Evolutionary conservation across 2,329 filamentous ascomycete species (phyloP).

Genomic region (Alternaria hordeiaustralica): DNA sequence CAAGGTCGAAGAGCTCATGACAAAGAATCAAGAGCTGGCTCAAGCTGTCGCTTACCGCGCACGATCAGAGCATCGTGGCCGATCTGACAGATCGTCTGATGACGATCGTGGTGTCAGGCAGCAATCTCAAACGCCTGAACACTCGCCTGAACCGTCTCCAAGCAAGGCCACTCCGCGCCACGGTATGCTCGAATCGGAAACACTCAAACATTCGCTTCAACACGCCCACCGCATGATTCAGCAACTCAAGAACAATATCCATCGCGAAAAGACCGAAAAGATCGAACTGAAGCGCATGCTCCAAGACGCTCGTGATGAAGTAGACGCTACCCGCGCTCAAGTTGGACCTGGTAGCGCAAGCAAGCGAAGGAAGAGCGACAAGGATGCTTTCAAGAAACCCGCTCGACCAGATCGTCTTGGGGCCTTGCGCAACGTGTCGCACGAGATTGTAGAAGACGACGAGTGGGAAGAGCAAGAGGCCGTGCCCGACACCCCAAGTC

Average conservation of each 20-base stretch:
- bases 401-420: conserved; percentile 76
- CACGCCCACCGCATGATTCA: conserved; percentile 98
- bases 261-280: conserved; percentile 98
- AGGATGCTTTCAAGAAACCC: conserved; percentile 76
- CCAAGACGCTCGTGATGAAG: conserved; percentile 91
- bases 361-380: conserved; percentile 64
- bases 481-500: conserved; percentile 62
- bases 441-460: conserved; percentile 80
- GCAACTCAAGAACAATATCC: conserved; percentile 90
- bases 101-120: conserved; percentile 62
- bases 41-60: conserved; percentile 79
- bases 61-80: conserved; percentile 64
- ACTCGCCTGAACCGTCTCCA: conserved; percentile 88
- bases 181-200: conserved; percentile 91
- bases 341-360: conserved; percentile 52
- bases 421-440: conserved; percentile 71
- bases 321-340: conserved; percentile 71
- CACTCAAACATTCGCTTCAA: conserved; percentile 88
- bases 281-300: conserved; percentile 93
- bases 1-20: conserved; percentile 85
- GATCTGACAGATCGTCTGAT: conserved; percentile 63
- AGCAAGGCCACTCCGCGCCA: conserved; percentile 91
- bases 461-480: conserved; percentile 82
- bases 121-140: conserved; percentile 73
- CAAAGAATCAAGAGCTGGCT: conserved; percentile 90